phyloP scores from a whole-genome alignment of 1,139 yeast species.

The Pichia terricola region DNA sequence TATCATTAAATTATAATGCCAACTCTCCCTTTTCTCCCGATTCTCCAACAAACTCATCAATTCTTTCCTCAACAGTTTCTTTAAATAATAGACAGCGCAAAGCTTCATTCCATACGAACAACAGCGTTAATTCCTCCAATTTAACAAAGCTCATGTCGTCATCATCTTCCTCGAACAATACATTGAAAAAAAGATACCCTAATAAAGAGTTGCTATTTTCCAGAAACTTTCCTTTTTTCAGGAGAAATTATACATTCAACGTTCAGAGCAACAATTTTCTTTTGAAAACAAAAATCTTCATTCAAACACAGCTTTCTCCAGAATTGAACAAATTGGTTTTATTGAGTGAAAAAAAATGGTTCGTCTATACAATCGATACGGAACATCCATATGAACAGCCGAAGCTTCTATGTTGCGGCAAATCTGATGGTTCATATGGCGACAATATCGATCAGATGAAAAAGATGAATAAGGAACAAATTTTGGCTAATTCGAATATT shows the following conservation, averaged over 20 bases:
- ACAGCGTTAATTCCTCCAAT: slow-evolving; percentile 15
- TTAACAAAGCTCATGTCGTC: slow-evolving; percentile 14
- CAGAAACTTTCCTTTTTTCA: slow-evolving; percentile 74
- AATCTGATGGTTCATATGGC: slow-evolving; percentile 60
- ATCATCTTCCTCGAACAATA: slow-evolving; percentile 8
- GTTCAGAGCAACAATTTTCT: slow-evolving; percentile 47
- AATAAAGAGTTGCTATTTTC: slow-evolving; percentile 57
- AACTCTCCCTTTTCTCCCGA: slow-evolving; percentile 3
- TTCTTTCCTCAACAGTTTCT: slow-evolving; percentile 14
- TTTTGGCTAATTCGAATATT: slow-evolving; percentile 18
- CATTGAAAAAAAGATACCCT: neutral
- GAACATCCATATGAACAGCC: slow-evolving; percentile 41
- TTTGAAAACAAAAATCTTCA: slow-evolving; percentile 38
- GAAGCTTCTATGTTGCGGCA: slow-evolving; percentile 54
- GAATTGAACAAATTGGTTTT: slow-evolving; percentile 56
- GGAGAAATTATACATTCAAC: slow-evolving; percentile 54
- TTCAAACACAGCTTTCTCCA: slow-evolving; percentile 57
- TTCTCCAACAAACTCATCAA: slow-evolving; percentile 15
- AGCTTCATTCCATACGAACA: neutral
- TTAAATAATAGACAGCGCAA: slow-evolving; percentile 2
- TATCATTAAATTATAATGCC: neutral
- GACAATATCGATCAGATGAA: slow-evolving; percentile 30
- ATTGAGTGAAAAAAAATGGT: slow-evolving; percentile 62
- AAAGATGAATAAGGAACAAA: slow-evolving; percentile 14
- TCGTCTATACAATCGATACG: slow-evolving; percentile 46